Conservation (phyloP, 352 stramenopile species). For the Pythium scleroteichum region DNA sequence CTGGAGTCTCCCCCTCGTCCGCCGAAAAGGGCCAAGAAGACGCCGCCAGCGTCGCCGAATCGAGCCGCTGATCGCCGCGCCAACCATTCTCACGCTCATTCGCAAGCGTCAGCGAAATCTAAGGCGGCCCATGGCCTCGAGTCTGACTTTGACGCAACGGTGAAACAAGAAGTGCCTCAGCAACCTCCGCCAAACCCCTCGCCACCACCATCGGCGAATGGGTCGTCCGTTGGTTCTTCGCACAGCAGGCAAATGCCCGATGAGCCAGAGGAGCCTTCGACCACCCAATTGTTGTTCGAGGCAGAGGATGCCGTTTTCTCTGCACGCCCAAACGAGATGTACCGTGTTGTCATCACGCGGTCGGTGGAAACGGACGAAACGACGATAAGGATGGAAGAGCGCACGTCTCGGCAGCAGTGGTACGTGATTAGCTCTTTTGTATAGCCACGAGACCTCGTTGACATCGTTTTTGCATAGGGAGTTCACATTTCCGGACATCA, state of each 20-base stretch:
- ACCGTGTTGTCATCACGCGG: conserved; percentile 6
- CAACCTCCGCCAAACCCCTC: background rate
- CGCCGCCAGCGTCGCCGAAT: background rate
- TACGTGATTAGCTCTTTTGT: background rate
- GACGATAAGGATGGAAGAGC: conserved; percentile 15
- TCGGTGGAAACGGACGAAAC: conserved; percentile 2
- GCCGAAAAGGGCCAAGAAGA: background rate
- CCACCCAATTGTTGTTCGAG: background rate
- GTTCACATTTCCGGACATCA: conserved; percentile 14
- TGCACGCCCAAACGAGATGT: conserved; percentile 2
- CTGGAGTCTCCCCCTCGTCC: background rate
- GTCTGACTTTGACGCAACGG: background rate
- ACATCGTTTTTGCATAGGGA: background rate
- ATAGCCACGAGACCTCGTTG: no score
- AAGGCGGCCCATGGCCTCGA: background rate
- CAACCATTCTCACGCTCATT: background rate
- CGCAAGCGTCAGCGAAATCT: background rate
- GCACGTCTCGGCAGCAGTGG: conserved; percentile 1
- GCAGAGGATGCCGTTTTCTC: conserved; percentile 12
- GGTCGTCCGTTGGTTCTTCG: conserved; percentile 9
- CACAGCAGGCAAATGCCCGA: background rate
- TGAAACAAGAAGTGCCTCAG: conserved; percentile 5
- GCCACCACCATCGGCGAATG: background rate
- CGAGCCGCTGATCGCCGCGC: background rate
- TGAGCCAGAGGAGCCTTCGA: background rate